These are phyloP conservation scores for Hypoxylon rickii DNA, from an alignment of 495 filamentous ascomycete species.

Conservation along the genomic window DNA sequence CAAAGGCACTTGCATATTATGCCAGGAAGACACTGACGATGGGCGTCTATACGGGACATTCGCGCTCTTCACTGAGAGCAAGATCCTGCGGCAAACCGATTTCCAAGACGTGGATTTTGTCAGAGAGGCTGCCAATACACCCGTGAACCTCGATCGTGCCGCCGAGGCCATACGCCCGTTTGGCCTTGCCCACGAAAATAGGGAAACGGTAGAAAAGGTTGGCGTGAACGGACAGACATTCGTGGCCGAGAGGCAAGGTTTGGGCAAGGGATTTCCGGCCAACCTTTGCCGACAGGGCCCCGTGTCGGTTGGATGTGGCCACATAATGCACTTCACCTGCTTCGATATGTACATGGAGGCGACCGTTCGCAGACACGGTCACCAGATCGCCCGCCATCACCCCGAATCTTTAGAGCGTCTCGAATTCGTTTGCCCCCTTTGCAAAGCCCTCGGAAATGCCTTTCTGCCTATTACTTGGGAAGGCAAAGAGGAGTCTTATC, in stretches of 20 bases:
- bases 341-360: slow-evolving; percentile 89
- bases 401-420: slow-evolving; percentile 75
- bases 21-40: slow-evolving; percentile 94
- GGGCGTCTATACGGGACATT: slow-evolving; percentile 89
- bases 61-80: slow-evolving; percentile 83
- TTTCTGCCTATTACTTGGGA: slow-evolving; percentile 98
- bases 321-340: slow-evolving; percentile 98
- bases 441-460: slow-evolving; percentile 93
- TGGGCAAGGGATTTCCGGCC: slow-evolving; percentile 86
- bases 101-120: slow-evolving; percentile 81
- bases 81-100: slow-evolving; percentile 84
- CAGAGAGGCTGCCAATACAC: slow-evolving; percentile 76
- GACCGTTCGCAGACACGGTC: slow-evolving; percentile 77
- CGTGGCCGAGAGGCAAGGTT: slow-evolving; percentile 72
- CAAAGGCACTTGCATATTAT: slow-evolving; percentile 91
- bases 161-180: slow-evolving; percentile 83
- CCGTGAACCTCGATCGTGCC: slow-evolving; percentile 78
- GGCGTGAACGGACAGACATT: slow-evolving; percentile 71
- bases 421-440: slow-evolving; percentile 97
- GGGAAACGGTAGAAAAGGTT: slow-evolving; percentile 72
- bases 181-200: slow-evolving; percentile 86
- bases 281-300: slow-evolving; percentile 71
- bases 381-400: slow-evolving; percentile 91
- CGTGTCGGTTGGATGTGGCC: slow-evolving; percentile 88
- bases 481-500: slow-evolving; percentile 80